Evolutionary conservation across 352 stramenopile genomes (phyloP).

Genomic region (Phytophthora idaei): DNA sequence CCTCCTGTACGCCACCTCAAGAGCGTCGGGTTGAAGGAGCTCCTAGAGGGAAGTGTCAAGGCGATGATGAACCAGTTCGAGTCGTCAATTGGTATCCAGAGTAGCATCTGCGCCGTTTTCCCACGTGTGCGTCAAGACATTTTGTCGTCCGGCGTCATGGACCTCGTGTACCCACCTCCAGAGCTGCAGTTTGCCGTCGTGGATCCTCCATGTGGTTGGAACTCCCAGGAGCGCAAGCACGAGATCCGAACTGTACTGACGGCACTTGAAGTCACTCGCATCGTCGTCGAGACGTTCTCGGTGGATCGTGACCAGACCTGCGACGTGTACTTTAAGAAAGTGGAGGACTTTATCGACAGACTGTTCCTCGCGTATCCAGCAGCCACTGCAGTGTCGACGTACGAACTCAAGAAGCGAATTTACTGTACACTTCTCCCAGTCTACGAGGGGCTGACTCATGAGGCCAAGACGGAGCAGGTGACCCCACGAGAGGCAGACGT

Average conservation of each 20-base stretch:
- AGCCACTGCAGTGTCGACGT: slow-evolving; percentile 45
- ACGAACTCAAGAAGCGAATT: slow-evolving; percentile 70
- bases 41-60: slow-evolving; percentile 46
- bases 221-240: slow-evolving; percentile 38
- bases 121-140: slow-evolving; percentile 37
- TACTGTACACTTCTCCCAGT: slow-evolving; percentile 57
- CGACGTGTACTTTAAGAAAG: slow-evolving; percentile 58
- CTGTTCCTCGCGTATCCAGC: slow-evolving; percentile 46
- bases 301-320: slow-evolving; percentile 49
- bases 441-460: slow-evolving; percentile 44
- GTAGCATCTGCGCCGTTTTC: slow-evolving; percentile 32
- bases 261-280: slow-evolving; percentile 35
- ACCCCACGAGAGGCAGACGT: slow-evolving; percentile 22
- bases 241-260: slow-evolving; percentile 37
- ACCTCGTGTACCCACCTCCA: slow-evolving; percentile 37
- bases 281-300: slow-evolving; percentile 18
- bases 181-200: slow-evolving; percentile 52
- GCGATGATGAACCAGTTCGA: slow-evolving; percentile 40
- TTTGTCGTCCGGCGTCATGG: slow-evolving; percentile 38
- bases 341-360: slow-evolving; percentile 60
- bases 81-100: slow-evolving; percentile 34
- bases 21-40: slow-evolving; percentile 46
- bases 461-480: slow-evolving; percentile 18
- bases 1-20: slow-evolving; percentile 28
- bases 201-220: slow-evolving; percentile 42